Evolutionary conservation across 495 filamentous ascomycete species (phyloP), one percentile per base, ranked within the genome.

Genomic region (Talaromyces ruber): DNA sequence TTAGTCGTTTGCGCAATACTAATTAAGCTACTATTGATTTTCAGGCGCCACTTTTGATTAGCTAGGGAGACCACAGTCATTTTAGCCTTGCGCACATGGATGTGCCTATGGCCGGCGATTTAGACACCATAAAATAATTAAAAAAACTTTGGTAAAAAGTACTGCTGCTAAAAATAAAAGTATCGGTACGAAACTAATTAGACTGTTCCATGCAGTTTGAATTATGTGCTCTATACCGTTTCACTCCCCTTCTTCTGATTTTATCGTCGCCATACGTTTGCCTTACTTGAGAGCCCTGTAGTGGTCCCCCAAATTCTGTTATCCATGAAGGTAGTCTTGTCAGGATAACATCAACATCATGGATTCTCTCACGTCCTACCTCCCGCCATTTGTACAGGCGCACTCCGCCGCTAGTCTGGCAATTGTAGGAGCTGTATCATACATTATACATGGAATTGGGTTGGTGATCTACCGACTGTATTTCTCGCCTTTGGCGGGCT

Each of bases 401-500:
- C 22, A 54, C 28, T 24, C 51, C 26, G 51, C 51, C 26, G 26
- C 26, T 28, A 54, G 51, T n/a, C 3, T 54, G 51, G 51, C 51
- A 3, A 22, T 54, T 28, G 11, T 54, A 26, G 51, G 22, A 26
- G 22, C 22, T n/a, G 26, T n/a, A 16, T 54, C 51, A 54, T 54
- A 54, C 11, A 26, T 54, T 2, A 11, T 54, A 28, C 14, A 59
- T 59, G 30, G 37, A 16, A 59, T 59, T 22, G 16, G 56, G 0
- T 45, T 59, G 30, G 37, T 59, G 21, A 45, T 39, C 14, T 61
- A 61, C 18, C 34, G 59, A 18, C 67, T 80, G 16, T 78, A 70
- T 55, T 69, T 79, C 47, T 63, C 65, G 39, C 78, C 79, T 4
- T 47, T 82, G 16, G 62, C 73, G 14, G 58, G 63, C 4, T 70